phyloP scores from a whole-genome alignment of 2,329 filamentous ascomycete species.

The Stemphylium lycopersici region DNA sequence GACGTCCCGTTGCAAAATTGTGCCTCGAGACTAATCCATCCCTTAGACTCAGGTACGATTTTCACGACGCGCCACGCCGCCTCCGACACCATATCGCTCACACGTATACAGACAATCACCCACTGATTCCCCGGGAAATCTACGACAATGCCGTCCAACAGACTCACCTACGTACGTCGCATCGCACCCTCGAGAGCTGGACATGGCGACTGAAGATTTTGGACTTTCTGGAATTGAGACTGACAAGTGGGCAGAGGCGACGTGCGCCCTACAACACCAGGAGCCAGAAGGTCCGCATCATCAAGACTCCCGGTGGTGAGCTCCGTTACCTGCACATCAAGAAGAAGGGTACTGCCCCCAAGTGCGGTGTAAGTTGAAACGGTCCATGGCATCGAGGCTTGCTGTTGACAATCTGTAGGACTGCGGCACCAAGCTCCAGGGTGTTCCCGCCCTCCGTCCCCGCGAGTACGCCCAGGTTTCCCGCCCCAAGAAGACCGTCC shows the following conservation, averaged over 20 bases:
- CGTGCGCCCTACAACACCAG: constrained; percentile 86
- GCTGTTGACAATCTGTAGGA: constrained; percentile 66
- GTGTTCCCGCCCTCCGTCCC: constrained; percentile 96
- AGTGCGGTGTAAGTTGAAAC: constrained; percentile 65
- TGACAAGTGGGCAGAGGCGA: constrained; percentile 57
- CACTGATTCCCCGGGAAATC: constrained; percentile 46
- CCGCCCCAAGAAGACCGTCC: constrained; percentile 99
- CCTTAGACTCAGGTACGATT: constrained; percentile 37
- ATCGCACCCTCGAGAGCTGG: constrained; percentile 17
- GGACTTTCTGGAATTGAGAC: constrained; percentile 17
- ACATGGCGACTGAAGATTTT: constrained; percentile 12
- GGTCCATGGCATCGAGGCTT: not conserved
- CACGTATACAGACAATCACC: constrained; percentile 35
- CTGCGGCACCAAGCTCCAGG: constrained; percentile 96
- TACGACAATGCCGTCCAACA: constrained; percentile 60
- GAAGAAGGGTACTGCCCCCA: constrained; percentile 97
- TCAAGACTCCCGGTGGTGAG: constrained; percentile 86
- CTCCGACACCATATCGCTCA: constrained; percentile 30
- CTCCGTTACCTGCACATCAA: constrained; percentile 98
- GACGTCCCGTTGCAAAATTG: constrained; percentile 21
- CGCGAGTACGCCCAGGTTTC: constrained; percentile 97
- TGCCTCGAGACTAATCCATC: constrained; percentile 13
- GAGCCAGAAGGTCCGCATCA: constrained; percentile 88
- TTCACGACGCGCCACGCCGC: constrained; percentile 5
- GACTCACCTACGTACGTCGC: constrained; percentile 63